Conservation (phyloP, 352 stramenopile species). For the Globisporangium cederbergense region DNA sequence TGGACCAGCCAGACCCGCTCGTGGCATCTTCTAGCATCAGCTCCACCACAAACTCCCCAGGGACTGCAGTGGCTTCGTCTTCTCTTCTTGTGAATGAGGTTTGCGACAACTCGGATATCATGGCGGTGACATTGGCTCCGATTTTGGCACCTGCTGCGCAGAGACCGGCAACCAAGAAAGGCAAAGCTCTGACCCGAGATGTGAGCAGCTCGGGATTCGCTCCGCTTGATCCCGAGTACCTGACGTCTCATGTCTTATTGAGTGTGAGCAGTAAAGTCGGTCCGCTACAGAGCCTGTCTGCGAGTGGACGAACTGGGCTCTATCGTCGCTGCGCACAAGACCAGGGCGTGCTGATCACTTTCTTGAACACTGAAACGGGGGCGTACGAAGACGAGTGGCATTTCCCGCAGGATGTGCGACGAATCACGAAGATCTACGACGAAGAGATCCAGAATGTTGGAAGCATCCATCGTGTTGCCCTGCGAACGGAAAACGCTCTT, state of each 20-base stretch:
- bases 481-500: constrained; percentile 77
- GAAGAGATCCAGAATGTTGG: constrained; percentile 56
- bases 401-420: constrained; percentile 63
- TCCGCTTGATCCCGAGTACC: constrained; percentile 66
- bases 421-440: constrained; percentile 79
- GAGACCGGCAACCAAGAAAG: constrained; percentile 21
- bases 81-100: constrained; percentile 15
- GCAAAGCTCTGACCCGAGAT: constrained; percentile 18
- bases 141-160: constrained; percentile 51
- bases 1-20: constrained; percentile 68
- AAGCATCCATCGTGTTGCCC: constrained; percentile 74
- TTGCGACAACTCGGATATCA: constrained; percentile 58
- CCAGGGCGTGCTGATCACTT: constrained; percentile 73
- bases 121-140: constrained; percentile 73
- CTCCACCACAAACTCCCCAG: constrained; percentile 6
- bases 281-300: constrained; percentile 59
- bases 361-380: constrained; percentile 84
- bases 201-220: constrained; percentile 40
- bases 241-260: constrained; percentile 72
- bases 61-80: neutral
- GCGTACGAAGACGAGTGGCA: constrained; percentile 86
- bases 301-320: constrained; percentile 65
- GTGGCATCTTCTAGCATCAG: constrained; percentile 28
- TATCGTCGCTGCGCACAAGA: constrained; percentile 52
- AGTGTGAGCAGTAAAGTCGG: constrained; percentile 72